Base-by-base conservation (phyloP, 768 basidiomycete species). In the Lentinus brumalis region DNA sequence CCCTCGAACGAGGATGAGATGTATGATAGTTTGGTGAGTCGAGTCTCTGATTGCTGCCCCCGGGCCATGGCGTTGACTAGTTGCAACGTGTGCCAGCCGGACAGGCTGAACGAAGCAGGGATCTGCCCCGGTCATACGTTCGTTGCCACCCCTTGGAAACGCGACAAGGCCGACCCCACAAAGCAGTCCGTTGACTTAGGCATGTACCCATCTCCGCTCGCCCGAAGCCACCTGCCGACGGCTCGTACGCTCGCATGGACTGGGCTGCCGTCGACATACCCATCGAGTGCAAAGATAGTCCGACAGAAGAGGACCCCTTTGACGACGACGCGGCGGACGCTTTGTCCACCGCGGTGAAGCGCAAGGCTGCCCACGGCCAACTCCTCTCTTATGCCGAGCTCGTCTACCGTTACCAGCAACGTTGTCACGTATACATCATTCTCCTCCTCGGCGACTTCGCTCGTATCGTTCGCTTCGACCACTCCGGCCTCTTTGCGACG, bases 201-300 rank as follows among this genome's bases (percentile, higher is more conserved):
- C 4, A 47, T 58, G 31, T 58, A 58, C 21, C 57, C 57, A 10
- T 14, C 18, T 8, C 31, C 31, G 29, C 50, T 4, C 31, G 15
- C 35, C 31, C 15, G 3, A 32, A n/a, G 30, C 14, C 32, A 16
- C 15, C 29, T 35, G 11, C 29, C 32, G 29, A 44, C 11, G 16
- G 14, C n/a, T 4, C 40, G 12, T 11, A 31, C 41, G 10, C 60
- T 60, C 26, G 30, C 87, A 45, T 42, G 9, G 31, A 52, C 10
- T 58, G 57, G 57, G 42, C 57, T 14, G 15, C 6, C 0, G 41
- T 58, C 42, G 57, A 58, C n/a, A 38, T 58, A 2, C 42, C 41
- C 18, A 50, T 57, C 39, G 56, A 57, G 39, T 57, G 56, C 49
- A 57, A 57, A 39, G 16, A 29, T 5, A 12, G 21, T 21, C 12